Base-by-base conservation (phyloP, 2,329 filamentous ascomycete genomes). In the Xylaria polymorpha region DNA sequence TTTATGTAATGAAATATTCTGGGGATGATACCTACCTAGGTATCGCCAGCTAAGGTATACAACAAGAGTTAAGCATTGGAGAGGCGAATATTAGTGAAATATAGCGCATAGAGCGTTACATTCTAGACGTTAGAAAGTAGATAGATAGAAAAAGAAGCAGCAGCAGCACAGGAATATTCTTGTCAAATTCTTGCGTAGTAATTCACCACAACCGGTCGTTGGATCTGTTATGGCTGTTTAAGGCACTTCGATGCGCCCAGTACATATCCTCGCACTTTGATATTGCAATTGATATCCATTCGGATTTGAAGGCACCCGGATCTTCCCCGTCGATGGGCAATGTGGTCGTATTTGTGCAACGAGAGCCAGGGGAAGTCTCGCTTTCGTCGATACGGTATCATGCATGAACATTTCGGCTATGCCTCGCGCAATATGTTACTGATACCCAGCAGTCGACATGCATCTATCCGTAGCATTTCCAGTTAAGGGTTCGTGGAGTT, bases 1-100 rank as follows among this genome's bases (percentile, higher is more conserved):
- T 55, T 50, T 63, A 67, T 63, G 55, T 63, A 60, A 63, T 46
- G 39, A 1, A 35, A 61, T 58, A 50, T 20, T 50, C 22, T 37
- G 8, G 12, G 46, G 20, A 7, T 22, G 20, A 8, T 37, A 37
- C 4, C 25, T 29, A 29, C 25, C 25, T 43, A 46, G n/a, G 44
- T 22, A 22, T 46, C 8, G 20, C 20, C 12, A 48, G 46, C 3
- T 22, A 48, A 48, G 8, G 46, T 14, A 44, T 20, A 20, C 41
- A 9, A 6, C 14, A 8, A 20, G 1, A 12, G 4, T 9, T 10
- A 41, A 41, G 37, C 37, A 41, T 41, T 41, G 4, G 37, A 41
- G 37, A 15, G 2, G 37, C 12, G 41, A 44, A 20, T 44, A 8
- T 1, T 7, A n/a, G 41, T 44, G 12, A 50, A 46, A 50, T 15